These are phyloP conservation scores for Eucalyptus polyanthemos DNA, from an alignment of 345 rosid genomes.

Conservation along the genomic window DNA sequence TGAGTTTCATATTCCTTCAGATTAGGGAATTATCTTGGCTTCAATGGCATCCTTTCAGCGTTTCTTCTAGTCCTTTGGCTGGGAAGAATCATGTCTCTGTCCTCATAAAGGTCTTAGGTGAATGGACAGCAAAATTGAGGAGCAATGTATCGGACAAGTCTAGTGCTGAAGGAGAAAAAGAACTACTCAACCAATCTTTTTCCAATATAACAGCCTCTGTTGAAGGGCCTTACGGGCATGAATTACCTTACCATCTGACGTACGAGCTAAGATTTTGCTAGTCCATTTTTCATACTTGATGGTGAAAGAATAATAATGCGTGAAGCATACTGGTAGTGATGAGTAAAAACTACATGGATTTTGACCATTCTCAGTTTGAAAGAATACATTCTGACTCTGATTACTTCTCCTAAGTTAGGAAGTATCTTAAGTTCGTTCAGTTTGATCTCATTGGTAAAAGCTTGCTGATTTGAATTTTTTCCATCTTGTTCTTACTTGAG, in stretches of 20 bases:
- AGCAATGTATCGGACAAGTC: slow-evolving; percentile 23
- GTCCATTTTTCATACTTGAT: not conserved
- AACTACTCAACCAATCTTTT: not conserved
- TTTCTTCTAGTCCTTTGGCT: slow-evolving; percentile 84
- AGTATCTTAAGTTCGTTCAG: not conserved
- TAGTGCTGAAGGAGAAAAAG: slow-evolving; percentile 12
- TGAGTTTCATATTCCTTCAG: slow-evolving; percentile 83
- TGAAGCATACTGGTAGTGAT: not conserved
- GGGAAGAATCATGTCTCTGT: slow-evolving; percentile 58
- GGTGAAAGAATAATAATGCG: not conserved
- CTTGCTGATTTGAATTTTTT: not conserved
- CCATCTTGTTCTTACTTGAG: not conserved
- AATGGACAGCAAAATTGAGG: slow-evolving; percentile 67
- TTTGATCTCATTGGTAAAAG: not conserved
- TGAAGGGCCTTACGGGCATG: slow-evolving; percentile 96
- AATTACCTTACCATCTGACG: slow-evolving; percentile 74
- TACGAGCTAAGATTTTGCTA: slow-evolving; percentile 6
- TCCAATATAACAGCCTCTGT: slow-evolving; percentile 58
- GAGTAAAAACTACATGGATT: not conserved
- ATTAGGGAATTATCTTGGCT: slow-evolving; percentile 78
- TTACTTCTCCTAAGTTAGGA: not conserved
- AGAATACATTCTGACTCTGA: not conserved
- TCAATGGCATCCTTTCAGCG: slow-evolving; percentile 98
- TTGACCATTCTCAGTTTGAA: not conserved
- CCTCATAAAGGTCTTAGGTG: slow-evolving; percentile 82